Evolutionary conservation across 1,284 basidiomycete genomes (phyloP), one percentile per base, ranked within the genome.

Genomic region (Ganoderma resinaceum): DNA sequence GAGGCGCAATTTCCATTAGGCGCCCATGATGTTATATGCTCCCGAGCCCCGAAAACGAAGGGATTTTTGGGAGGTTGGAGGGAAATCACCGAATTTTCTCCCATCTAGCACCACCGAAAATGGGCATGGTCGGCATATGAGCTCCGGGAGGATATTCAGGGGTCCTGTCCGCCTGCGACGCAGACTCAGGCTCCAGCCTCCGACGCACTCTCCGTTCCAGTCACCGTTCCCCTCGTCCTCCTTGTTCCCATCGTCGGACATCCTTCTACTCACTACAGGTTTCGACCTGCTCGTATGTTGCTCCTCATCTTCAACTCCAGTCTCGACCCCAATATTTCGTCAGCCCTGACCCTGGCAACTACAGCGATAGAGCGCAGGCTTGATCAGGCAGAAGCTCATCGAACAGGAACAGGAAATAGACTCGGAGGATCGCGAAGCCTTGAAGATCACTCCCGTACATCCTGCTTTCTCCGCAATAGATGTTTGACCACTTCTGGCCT

Each of bases 341-440:
- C 52, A 55, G 52, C 52, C 52, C 52, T 33, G 52, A 29, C 29
- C 52, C 52, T 4, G 16, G 0, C 23, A 49, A 49, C 31, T 20
- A 16, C 31, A 66, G 62, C 62, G 66, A 62, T 35, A 66, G 62
- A 43, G 66, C 65, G 1, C 65, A 72, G 40, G 65, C 64, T 33
- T 72, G 33, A 65, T 68, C 29, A 63, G 66, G 12, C 67, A 67
- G 63, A 68, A 62, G 55, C 53, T 70, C n/a, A 40, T 68, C n/a
- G 66, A 72, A 37, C 61, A 68, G 11, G 71, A 72, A 60, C 67
- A 66, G 66, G 69, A 68, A 52, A 49, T 57, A 1, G 69, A n/a
- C n/a, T n/a, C n/a, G n/a, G n/a, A 72, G 62, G 71, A 72, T 31
- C 43, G 55, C 3, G 60, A 68, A 16, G 71, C 66, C 18, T 61